Evolutionary conservation across 2,329 filamentous ascomycete species (phyloP).

Genomic region (Ploettnerulaceae sp.): DNA sequence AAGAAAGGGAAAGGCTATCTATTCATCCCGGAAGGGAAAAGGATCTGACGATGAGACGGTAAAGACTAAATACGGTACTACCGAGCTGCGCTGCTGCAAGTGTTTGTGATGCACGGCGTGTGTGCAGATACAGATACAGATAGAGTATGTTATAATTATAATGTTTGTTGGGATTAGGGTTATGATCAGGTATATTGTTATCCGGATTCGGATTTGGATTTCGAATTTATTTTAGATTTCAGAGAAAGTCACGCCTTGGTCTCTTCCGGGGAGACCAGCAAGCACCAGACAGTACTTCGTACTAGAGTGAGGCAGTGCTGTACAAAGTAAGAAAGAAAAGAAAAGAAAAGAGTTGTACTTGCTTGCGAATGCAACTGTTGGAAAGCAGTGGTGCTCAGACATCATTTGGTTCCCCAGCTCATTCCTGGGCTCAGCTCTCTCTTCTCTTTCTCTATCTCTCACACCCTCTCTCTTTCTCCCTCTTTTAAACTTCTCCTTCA

Average conservation of each 20-base stretch:
- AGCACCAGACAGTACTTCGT: too few species aligned
- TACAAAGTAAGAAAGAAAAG: too few species aligned
- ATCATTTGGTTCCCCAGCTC: background rate
- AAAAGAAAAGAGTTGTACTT: too few species aligned
- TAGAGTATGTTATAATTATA: background rate
- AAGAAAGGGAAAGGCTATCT: background rate
- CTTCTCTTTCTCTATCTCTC: background rate
- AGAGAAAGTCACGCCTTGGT: background rate
- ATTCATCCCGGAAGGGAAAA: background rate
- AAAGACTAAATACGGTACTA: constrained; percentile 1
- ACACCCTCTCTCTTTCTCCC: background rate
- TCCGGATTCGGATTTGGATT: background rate
- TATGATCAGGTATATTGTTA: too few species aligned
- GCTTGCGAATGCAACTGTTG: background rate
- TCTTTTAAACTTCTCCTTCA: too few species aligned
- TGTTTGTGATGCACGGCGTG: background rate
- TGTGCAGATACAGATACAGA: background rate
- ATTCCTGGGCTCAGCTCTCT: background rate
- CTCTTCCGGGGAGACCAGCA: constrained; percentile 3
- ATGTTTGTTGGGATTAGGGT: background rate
- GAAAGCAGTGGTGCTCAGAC: background rate
- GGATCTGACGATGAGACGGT: background rate
- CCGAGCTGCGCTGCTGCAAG: background rate
- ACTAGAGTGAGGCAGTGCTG: constrained; percentile 1
- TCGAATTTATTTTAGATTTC: background rate